phyloP scores from a whole-genome alignment of 176 grass and related monocot species.

The Microstegium vimineum region DNA sequence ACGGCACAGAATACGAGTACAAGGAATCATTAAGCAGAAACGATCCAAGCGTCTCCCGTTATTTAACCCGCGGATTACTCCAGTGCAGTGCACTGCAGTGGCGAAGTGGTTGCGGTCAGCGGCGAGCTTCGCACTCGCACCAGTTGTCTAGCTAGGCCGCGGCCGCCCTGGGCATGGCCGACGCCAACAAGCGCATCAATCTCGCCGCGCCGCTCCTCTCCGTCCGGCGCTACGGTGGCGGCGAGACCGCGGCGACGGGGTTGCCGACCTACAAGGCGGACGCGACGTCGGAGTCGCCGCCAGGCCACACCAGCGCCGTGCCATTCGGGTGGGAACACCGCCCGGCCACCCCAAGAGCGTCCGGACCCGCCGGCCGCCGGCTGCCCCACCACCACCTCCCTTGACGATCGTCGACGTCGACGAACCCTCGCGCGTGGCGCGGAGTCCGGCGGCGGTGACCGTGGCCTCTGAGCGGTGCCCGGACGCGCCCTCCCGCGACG shows the following conservation, averaged over 20 bases:
- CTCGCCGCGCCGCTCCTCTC: conserved; percentile 74
- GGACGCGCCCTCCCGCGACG: conserved; percentile 62
- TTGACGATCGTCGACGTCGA: neutral
- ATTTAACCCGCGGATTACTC: neutral
- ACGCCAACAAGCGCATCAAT: conserved; percentile 51
- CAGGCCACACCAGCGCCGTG: conserved; percentile 24
- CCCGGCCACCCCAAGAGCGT: conserved; percentile 69
- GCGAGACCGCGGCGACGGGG: conserved; percentile 14
- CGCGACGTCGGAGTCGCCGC: neutral
- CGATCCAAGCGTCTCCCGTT: conserved; percentile 3
- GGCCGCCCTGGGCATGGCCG: conserved; percentile 28
- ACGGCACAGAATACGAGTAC: neutral
- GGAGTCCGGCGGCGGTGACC: neutral
- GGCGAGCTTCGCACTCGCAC: neutral
- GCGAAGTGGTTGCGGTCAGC: neutral
- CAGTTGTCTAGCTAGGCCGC: neutral
- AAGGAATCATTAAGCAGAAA: neutral
- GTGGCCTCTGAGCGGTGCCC: conserved; percentile 23
- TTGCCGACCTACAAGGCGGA: neutral
- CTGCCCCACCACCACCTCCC: conserved; percentile 19
- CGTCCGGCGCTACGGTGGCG: conserved; percentile 36
- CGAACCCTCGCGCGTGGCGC: neutral
- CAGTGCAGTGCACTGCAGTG: neutral
- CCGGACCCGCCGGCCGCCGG: conserved; percentile 42
- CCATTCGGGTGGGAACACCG: conserved; percentile 64